Conservation (phyloP, 2,329 filamentous ascomycete genomes). For the Aspergillus awamori region DNA sequence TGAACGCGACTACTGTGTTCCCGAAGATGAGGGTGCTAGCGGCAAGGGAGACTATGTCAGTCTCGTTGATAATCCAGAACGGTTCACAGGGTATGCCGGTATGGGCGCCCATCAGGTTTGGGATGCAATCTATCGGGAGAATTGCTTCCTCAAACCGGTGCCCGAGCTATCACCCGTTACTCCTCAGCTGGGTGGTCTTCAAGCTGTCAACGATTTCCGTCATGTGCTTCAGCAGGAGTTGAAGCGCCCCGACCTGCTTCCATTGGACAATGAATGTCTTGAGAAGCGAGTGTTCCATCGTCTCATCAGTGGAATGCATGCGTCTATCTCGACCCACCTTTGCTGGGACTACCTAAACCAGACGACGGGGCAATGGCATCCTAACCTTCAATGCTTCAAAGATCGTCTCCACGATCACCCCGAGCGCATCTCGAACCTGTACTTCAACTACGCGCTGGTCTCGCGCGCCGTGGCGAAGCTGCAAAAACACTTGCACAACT, state of each 20-base stretch:
- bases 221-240: constrained; percentile 58
- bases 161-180: constrained; percentile 31
- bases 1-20: constrained; percentile 93
- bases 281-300: constrained; percentile 99
- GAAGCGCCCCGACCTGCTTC: constrained; percentile 59
- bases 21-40: constrained; percentile 84
- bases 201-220: constrained; percentile 63
- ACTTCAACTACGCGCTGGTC: constrained; percentile 98
- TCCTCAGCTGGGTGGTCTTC: constrained; percentile 47
- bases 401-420: constrained; percentile 80
- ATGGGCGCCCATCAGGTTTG: constrained; percentile 85
- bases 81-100: constrained; percentile 92
- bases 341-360: constrained; percentile 97
- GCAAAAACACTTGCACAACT: constrained; percentile 75
- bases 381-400: constrained; percentile 87
- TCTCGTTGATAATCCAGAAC: constrained; percentile 87
- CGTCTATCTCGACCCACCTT: constrained; percentile 92
- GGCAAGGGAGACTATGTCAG: constrained; percentile 96
- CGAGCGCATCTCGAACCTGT: constrained; percentile 93
- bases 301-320: constrained; percentile 95
- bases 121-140: constrained; percentile 96
- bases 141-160: constrained; percentile 73
- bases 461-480: constrained; percentile 90
- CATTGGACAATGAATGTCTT: constrained; percentile 86
- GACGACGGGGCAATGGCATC: constrained; percentile 88